Base-by-base conservation (phyloP, 495 filamentous ascomycete species). In the Rostrohypoxylon terebratum region DNA sequence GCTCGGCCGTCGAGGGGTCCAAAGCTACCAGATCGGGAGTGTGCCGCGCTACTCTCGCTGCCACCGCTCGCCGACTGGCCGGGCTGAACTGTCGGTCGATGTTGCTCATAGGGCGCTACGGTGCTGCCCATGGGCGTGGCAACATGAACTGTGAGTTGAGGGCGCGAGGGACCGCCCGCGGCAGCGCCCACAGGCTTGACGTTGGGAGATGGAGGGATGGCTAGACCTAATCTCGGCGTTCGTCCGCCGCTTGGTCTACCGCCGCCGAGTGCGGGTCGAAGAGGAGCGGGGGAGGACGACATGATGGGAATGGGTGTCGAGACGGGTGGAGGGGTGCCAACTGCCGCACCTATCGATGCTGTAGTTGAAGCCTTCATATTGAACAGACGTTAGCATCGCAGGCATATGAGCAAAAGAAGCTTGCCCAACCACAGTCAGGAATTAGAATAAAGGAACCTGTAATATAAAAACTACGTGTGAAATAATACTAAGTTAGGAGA, bases 111-210 rank as follows among this genome's bases (percentile, higher is more conserved):
- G 6, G 92, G 90, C 36, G 88, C 87, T 62, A 86, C 81, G 68
- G 84, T 88, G 81, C 87, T 92, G 44, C 93, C 92, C 90, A 92
- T 92, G 13, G 94, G 94, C 11, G 94, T 97, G 5, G 92, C 92
- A 28, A 97, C 84, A 71, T 91, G 90, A 16, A 97, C 86, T 55
- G 88, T 86, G 14, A 94, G 94, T 16, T 64, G 84, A 77, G 55
- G 78, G 45, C 69, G 80, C 70, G 64, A 68, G 60, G 70, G 76
- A 58, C 71, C 70, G 38, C 77, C 77, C 45, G 68, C 74, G 8
- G 81, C 69, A 71, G 77, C 83, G 42, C 80, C 81, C 25, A 91
- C 87, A 3, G 93, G 92, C 80, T 93, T 91, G 62, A 83, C 89
- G 81, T 87, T 94, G 50, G 93, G 90, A 23, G 93, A 95, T 1